Percentiles rank a stretch among this genome's conserved stretches.
Conservation (phyloP, 176 grass and related monocot species). For the Ensete glaucum region DNA sequence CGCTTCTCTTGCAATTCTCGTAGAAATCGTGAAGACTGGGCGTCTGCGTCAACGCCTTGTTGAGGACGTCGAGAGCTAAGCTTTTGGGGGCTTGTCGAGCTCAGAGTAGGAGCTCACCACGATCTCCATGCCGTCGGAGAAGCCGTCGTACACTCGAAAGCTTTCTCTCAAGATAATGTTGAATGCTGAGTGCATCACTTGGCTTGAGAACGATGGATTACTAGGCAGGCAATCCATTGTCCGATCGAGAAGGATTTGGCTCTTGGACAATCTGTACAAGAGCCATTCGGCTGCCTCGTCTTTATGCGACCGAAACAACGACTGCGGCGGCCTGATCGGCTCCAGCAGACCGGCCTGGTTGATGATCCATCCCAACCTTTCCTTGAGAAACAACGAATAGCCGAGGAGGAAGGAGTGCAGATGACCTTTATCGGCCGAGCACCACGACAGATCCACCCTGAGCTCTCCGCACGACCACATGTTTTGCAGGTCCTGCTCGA, state of each 20-base stretch:
- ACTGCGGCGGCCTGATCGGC: slow-evolving; percentile 25
- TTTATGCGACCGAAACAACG: slow-evolving; percentile 11
- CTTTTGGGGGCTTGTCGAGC: slow-evolving; percentile 24
- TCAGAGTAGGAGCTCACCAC: slow-evolving; percentile 22
- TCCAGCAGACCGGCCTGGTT: slow-evolving; percentile 72
- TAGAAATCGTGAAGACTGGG: slow-evolving; percentile 68
- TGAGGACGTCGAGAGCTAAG: slow-evolving; percentile 42
- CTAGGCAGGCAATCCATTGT: slow-evolving; percentile 55
- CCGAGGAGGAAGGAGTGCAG: slow-evolving; percentile 49
- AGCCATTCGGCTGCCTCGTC: slow-evolving; percentile 21
- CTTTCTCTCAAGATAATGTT: slow-evolving; percentile 83
- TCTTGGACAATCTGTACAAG: slow-evolving; percentile 46
- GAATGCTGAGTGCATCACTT: slow-evolving; percentile 41
- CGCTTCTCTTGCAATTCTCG: slow-evolving; percentile 62
- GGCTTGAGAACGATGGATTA: slow-evolving; percentile 25
- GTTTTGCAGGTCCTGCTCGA: slow-evolving; percentile 73
- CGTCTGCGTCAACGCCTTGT: slow-evolving; percentile 64
- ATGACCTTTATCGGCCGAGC: slow-evolving; percentile 19
- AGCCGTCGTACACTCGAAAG: slow-evolving; percentile 71
- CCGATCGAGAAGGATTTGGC: slow-evolving; percentile 70
- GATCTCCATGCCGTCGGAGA: slow-evolving; percentile 40
- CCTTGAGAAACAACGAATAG: slow-evolving; percentile 71
- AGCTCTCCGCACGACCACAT: slow-evolving; percentile 61
- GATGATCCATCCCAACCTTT: slow-evolving; percentile 77
- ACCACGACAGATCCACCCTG: slow-evolving; percentile 28